Conservation (phyloP, 2,329 filamentous ascomycete genomes). For the Penicillium sp. region DNA sequence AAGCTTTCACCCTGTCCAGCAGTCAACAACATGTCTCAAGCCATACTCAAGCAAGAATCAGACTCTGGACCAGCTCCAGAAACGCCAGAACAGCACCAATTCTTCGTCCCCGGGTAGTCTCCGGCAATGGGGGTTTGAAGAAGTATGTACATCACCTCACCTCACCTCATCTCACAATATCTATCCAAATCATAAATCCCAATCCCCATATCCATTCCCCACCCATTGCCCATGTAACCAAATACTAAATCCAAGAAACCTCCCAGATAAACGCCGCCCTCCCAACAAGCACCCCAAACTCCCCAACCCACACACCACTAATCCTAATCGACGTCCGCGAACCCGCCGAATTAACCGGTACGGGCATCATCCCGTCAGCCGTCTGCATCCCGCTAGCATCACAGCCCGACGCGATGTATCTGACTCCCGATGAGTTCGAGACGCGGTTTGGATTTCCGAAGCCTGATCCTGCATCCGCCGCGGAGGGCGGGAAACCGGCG, state of each 20-base stretch:
- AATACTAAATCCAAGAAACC: slow-evolving; percentile 2
- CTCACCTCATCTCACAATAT: neutral
- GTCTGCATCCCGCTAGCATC: slow-evolving; percentile 78
- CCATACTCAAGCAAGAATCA: neutral
- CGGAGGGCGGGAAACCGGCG: slow-evolving; percentile 28
- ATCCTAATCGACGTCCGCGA: slow-evolving; percentile 49
- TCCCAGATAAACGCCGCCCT: slow-evolving; percentile 38
- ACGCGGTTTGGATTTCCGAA: slow-evolving; percentile 75
- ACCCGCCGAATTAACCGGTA: slow-evolving; percentile 44
- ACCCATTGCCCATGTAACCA: neutral
- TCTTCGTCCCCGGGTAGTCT: slow-evolving; percentile 11
- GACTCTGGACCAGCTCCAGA: slow-evolving; percentile 4
- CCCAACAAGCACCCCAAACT: slow-evolving; percentile 19
- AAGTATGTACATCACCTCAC: slow-evolving; percentile 24
- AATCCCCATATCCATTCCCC: neutral
- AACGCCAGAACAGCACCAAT: slow-evolving; percentile 24
- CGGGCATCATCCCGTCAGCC: slow-evolving; percentile 67
- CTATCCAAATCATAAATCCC: neutral
- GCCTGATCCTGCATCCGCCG: slow-evolving; percentile 50
- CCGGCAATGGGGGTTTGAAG: slow-evolving; percentile 36
- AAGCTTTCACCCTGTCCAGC: neutral
- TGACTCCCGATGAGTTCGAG: slow-evolving; percentile 73
- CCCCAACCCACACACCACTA: slow-evolving; percentile 28
- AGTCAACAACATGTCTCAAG: neutral
- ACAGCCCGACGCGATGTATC: slow-evolving; percentile 73